A percentile compares a stretch with the other conserved stretches of the same genome.
phyloP scores from a whole-genome alignment of 441 rosid species.

The Dalechampia spathulata region DNA sequence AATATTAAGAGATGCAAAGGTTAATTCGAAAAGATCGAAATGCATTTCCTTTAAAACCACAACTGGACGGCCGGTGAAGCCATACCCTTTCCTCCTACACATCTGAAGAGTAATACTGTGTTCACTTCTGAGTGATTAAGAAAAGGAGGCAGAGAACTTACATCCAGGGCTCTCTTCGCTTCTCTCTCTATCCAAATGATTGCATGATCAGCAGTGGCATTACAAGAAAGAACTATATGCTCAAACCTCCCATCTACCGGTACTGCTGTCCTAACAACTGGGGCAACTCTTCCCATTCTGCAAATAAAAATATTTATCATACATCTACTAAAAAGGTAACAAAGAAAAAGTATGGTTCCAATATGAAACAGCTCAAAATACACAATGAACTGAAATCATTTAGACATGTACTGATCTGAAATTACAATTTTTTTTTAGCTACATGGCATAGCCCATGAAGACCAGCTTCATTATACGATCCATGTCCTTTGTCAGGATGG shows the following conservation, averaged over 20 bases:
- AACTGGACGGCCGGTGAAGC: too few species aligned
- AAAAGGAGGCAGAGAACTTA: constrained; percentile 23
- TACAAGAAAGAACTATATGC: constrained; percentile 87
- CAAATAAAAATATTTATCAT: constrained; percentile 4
- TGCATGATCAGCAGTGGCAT: constrained; percentile 91
- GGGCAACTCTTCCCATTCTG: constrained; percentile 81
- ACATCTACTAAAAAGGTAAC: constrained; percentile 1
- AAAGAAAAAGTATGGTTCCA: not conserved
- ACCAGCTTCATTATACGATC: not conserved
- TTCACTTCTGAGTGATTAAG: not conserved
- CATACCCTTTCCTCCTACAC: not conserved
- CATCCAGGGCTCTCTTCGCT: constrained; percentile 68
- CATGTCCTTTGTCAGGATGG: too few species aligned
- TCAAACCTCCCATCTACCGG: constrained; percentile 96
- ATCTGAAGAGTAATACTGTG: too few species aligned
- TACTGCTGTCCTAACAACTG: constrained; percentile 86
- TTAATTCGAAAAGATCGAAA: too few species aligned
- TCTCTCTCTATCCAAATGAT: constrained; percentile 85
- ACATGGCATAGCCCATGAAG: constrained; percentile 1
- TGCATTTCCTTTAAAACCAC: too few species aligned
- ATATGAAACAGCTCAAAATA: not conserved
- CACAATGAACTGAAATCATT: too few species aligned
- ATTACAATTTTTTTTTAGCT: not conserved
- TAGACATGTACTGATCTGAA: not conserved
- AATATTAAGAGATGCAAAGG: not conserved